Evolutionary conservation across 768 basidiomycete genomes (phyloP).

Genomic region (Pisolithus albus): DNA sequence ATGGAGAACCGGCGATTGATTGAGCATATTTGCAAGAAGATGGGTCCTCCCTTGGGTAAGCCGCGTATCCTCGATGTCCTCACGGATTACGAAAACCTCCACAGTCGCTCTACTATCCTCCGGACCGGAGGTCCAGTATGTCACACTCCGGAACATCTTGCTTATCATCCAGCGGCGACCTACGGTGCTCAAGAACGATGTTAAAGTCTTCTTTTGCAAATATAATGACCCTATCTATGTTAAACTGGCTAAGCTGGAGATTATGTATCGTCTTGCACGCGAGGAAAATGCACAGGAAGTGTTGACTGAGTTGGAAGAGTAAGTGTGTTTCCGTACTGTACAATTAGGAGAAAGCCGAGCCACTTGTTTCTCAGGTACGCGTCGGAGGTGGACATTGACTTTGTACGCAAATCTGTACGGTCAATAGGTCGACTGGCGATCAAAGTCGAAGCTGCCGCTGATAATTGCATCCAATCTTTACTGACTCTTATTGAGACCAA

Average conservation of each 20-base stretch:
- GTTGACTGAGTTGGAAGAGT: constrained; percentile 93
- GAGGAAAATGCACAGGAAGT: constrained; percentile 92
- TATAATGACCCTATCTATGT: constrained; percentile 99
- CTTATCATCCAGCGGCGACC: constrained; percentile 96
- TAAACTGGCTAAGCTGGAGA: constrained; percentile 95
- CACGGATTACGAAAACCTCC: constrained; percentile 1
- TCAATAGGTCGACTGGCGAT: constrained; percentile 98
- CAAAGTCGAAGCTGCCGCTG: constrained; percentile 86
- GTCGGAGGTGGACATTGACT: constrained; percentile 96
- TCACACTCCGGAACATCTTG: constrained; percentile 92
- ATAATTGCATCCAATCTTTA: constrained; percentile 83
- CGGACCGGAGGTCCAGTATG: constrained; percentile 98
- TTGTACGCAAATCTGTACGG: constrained; percentile 94
- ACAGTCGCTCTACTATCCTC: constrained; percentile 92
- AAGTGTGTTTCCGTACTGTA: constrained; percentile 17
- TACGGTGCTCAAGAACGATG: constrained; percentile 88
- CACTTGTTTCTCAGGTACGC: constrained; percentile 64
- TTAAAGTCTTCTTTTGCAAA: constrained; percentile 99
- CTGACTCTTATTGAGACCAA: constrained; percentile 87
- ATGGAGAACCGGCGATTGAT: constrained; percentile 86
- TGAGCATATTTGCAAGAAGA: constrained; percentile 90
- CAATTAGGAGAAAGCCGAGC: not conserved
- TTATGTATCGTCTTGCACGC: constrained; percentile 96
- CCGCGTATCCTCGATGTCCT: not conserved
- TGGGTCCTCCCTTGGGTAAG: constrained; percentile 93